Conservation (phyloP, 495 filamentous ascomycete genomes). For the Penicillium atrosanguineum region DNA sequence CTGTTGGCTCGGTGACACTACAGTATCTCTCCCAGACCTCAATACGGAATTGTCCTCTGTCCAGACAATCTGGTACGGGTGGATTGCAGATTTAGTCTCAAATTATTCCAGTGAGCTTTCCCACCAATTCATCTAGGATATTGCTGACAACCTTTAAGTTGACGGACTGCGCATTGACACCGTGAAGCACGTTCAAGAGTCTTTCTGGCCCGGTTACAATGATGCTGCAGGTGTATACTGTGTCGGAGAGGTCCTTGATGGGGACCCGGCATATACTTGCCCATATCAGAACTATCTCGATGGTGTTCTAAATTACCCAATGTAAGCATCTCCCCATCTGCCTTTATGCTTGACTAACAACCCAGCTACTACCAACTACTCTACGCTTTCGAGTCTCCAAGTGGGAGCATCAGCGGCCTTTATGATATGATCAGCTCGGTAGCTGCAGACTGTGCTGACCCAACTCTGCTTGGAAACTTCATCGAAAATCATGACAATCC, state of each 20-base stretch:
- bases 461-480: slow-evolving; percentile 69
- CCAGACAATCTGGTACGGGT: slow-evolving; percentile 57
- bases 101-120: slow-evolving; percentile 57
- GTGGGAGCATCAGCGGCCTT: slow-evolving; percentile 56
- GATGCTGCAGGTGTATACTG: slow-evolving; percentile 67
- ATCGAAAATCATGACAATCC: slow-evolving; percentile 78
- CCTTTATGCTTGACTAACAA: background rate
- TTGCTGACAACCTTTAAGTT: slow-evolving; percentile 32
- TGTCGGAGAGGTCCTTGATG: slow-evolving; percentile 66
- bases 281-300: slow-evolving; percentile 60
- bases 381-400: slow-evolving; percentile 58
- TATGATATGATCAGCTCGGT: slow-evolving; percentile 58
- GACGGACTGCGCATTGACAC: slow-evolving; percentile 82
- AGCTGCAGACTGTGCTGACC: slow-evolving; percentile 54
- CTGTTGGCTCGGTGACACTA: slow-evolving; percentile 66
- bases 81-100: slow-evolving; percentile 60
- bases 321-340: slow-evolving; percentile 17
- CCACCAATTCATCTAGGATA: background rate
- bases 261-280: slow-evolving; percentile 59
- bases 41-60: slow-evolving; percentile 60
- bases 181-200: slow-evolving; percentile 66
- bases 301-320: slow-evolving; percentile 66
- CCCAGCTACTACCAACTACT: slow-evolving; percentile 55
- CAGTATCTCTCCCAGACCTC: slow-evolving; percentile 65
- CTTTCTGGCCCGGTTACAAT: slow-evolving; percentile 66